These are phyloP conservation scores for Tetrapisispora taiwanensis DNA, from an alignment of 805 yeast species.

Conservation along the genomic window DNA sequence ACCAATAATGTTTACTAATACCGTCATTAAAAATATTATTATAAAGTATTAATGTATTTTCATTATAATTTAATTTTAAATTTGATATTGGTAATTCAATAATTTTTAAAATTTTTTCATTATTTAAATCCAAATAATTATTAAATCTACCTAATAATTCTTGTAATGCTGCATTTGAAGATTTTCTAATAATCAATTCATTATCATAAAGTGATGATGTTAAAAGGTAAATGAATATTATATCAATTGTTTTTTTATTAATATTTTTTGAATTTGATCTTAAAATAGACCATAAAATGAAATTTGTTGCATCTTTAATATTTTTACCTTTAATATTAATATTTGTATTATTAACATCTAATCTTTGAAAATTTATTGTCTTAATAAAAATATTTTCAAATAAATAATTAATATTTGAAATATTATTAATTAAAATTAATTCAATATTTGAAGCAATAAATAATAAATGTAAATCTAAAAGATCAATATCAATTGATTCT, in stretches of 20 bases:
- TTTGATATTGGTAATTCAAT: conserved; percentile 53
- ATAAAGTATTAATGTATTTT: conserved; percentile 28
- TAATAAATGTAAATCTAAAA: conserved; percentile 29
- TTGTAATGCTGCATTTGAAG: conserved; percentile 80
- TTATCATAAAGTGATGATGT: conserved; percentile 55
- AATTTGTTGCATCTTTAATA: conserved; percentile 77
- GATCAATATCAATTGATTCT: conserved; percentile 22
- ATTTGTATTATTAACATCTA: conserved; percentile 32
- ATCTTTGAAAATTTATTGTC: conserved; percentile 50
- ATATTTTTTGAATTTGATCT: conserved; percentile 24
- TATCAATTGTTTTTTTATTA: conserved; percentile 9
- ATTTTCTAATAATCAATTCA: conserved; percentile 66
- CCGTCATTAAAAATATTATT: conserved; percentile 9
- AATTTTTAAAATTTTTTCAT: conserved; percentile 30
- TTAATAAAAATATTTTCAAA: conserved; percentile 30
- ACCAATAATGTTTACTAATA: conserved; percentile 12
- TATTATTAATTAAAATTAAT: conserved; percentile 6
- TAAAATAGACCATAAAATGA: conserved; percentile 69
- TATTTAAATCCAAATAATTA: conserved; percentile 22
- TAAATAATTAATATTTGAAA: neutral
- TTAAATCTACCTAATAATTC: conserved; percentile 69
- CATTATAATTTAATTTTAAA: conserved; percentile 32
- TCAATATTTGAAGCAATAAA: conserved; percentile 28
- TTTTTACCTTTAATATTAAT: conserved; percentile 45
- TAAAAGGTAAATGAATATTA: conserved; percentile 32